Conservation (phyloP, 305 asterid genomes). For the Withania somnifera region DNA sequence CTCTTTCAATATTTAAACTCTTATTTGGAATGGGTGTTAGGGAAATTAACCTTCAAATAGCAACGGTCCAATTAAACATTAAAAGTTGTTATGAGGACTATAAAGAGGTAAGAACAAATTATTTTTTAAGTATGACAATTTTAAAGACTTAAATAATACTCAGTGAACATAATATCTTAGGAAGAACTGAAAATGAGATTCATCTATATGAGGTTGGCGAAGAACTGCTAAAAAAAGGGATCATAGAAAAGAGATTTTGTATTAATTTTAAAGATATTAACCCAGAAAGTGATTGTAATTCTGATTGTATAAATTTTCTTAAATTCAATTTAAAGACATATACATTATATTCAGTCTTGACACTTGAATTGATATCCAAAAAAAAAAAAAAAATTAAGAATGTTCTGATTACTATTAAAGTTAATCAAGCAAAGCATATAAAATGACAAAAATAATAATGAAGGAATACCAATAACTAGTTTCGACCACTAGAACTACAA, state of each 20-base stretch:
- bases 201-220: not conserved
- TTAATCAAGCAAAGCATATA: no score
- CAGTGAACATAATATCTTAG: not conserved
- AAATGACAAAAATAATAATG: no score
- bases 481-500: no score
- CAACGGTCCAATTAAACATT: not conserved
- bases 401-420: no score
- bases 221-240: not conserved
- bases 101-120: not conserved
- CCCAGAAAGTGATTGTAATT: not conserved
- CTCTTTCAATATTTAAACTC: no score
- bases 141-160: not conserved
- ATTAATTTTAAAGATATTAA: not conserved
- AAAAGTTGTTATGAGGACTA: not conserved
- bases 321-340: not conserved
- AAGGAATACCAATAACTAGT: no score
- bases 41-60: not conserved
- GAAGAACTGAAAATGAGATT: not conserved
- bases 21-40: no score
- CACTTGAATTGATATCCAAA: no score
- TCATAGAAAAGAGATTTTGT: not conserved
- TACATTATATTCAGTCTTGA: not conserved
- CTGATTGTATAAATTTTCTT: not conserved
- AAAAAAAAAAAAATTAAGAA: no score
- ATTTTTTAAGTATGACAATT: not conserved